These are phyloP conservation scores for Crithidia bombi DNA, from an alignment of 208 protist genomes.

Conservation along the genomic window DNA sequence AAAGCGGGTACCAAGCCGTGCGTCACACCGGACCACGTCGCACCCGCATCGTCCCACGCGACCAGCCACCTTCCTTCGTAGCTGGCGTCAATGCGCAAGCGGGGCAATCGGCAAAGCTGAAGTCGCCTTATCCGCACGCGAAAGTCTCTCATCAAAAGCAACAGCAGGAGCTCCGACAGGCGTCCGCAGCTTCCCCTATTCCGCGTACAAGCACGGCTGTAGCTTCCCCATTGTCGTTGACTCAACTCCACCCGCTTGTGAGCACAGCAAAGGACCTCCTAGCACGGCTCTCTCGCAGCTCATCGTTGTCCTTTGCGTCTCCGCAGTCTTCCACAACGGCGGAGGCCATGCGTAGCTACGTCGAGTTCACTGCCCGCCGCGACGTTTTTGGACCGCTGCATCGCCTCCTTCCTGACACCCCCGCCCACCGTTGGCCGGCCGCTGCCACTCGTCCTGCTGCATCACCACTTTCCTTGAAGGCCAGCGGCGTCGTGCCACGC, in stretches of 20 bases:
- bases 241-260: not conserved
- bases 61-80: not conserved
- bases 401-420: constrained; percentile 24
- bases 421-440: not conserved
- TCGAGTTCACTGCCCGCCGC: constrained; percentile 17
- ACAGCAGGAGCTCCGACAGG: too few relatives aligned
- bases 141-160: too few relatives aligned
- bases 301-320: not conserved
- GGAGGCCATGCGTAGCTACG: constrained; percentile 10
- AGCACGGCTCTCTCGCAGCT: not conserved
- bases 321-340: not conserved
- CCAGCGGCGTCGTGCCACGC: not conserved
- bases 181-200: too few relatives aligned
- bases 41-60: not conserved
- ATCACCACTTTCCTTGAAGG: not conserved
- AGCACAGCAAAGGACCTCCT: constrained; percentile 15
- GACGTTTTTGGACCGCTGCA: constrained; percentile 41
- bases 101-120: too few relatives aligned
- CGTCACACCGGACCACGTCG: constrained; percentile 4
- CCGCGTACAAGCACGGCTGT: too few relatives aligned
- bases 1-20: not conserved
- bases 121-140: too few relatives aligned
- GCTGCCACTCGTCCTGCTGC: not conserved
- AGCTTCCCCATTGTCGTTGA: too few relatives aligned
- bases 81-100: too few relatives aligned